Evolutionary conservation across 2,329 filamentous ascomycete species (phyloP), one percentile per base, ranked within the genome.

Genomic region (Cladosporium sp.): DNA sequence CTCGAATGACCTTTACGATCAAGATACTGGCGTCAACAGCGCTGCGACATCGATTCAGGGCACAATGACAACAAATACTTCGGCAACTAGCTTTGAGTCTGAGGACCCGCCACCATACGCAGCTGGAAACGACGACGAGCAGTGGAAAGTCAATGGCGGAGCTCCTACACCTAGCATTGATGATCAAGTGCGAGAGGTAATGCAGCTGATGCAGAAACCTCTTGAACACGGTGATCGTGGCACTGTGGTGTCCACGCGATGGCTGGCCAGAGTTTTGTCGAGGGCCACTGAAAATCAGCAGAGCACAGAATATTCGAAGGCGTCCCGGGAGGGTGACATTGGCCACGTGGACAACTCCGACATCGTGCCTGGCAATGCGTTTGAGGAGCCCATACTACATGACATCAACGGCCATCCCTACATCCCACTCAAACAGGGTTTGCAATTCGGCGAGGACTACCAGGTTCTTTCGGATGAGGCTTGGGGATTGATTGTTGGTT

Each of bases 321-420:
- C 80, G n/a, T 81, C 82, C 9, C 70, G 79, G 11, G 82, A 87
- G 59, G 84, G 83, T 6, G 82, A 84, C 4, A 82, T 94, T 58
- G 92, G 92, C 1, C 89, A 90, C 0, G 83, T 97, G 34, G 91
- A 97, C 77, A 97, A 97, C 70, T 86, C 88, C 0, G 88, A 92
- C 69, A 86, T 97, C 61, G 85, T 92, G 54, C 59, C 64, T 8
- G 57, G 63, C n/a, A 68, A 65, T 50, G 73, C 60, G 3, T 73
- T 70, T 55, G 51, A 62, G 0, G 60, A 61, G 15, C 65, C 67
- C 14, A 57, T 65, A 19, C 60, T 69, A 7, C 58, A 61, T 30
- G 68, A 69, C 36, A 50, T 60, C 8, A 61, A 64, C 7, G 63
- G 62, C 2, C 54, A 65, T 25, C 54, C 55, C 2, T 96, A 92